Evolutionary conservation across 2,329 filamentous ascomycete species (phyloP).

Genomic region (Colletotrichum tropicale): DNA sequence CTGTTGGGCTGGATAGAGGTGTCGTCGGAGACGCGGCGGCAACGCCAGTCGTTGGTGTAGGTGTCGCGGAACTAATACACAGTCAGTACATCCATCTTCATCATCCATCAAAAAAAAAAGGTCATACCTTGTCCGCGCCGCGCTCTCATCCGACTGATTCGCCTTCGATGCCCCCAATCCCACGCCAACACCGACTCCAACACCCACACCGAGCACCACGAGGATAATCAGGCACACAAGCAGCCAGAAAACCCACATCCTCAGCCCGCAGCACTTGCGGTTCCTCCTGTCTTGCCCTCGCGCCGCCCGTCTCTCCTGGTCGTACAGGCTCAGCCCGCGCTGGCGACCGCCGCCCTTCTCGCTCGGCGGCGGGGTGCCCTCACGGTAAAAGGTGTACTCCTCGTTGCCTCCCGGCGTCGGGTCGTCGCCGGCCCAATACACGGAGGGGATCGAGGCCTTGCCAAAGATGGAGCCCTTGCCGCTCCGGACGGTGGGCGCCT

Average conservation of each 20-base stretch:
- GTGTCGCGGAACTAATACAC: neutral
- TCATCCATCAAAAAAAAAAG: neutral
- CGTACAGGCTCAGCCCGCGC: constrained; percentile 7
- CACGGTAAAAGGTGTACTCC: constrained; percentile 44
- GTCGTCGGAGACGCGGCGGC: neutral
- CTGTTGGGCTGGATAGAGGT: neutral
- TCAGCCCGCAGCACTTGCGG: constrained; percentile 28
- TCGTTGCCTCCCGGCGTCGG: constrained; percentile 1
- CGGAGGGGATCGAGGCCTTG: constrained; percentile 14
- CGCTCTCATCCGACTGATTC: neutral
- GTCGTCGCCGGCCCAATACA: constrained; percentile 18
- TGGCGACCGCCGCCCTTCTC: constrained; percentile 6
- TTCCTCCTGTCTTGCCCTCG: constrained; percentile 20
- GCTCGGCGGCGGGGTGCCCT: constrained; percentile 38
- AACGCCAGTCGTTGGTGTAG: neutral
- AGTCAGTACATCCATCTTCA: neutral
- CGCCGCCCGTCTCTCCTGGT: constrained; percentile 11
- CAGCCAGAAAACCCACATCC: constrained; percentile 39
- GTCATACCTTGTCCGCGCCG: neutral
- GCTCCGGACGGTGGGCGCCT: constrained; percentile 14
- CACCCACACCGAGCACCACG: constrained; percentile 39
- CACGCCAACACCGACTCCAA: constrained; percentile 45
- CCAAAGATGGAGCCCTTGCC: constrained; percentile 17
- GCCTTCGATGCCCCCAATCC: constrained; percentile 24
- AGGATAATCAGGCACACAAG: constrained; percentile 32